These are phyloP conservation scores for Annulohypoxylon bovei DNA, from an alignment of 495 filamentous ascomycete genomes.

Conservation along the genomic window DNA sequence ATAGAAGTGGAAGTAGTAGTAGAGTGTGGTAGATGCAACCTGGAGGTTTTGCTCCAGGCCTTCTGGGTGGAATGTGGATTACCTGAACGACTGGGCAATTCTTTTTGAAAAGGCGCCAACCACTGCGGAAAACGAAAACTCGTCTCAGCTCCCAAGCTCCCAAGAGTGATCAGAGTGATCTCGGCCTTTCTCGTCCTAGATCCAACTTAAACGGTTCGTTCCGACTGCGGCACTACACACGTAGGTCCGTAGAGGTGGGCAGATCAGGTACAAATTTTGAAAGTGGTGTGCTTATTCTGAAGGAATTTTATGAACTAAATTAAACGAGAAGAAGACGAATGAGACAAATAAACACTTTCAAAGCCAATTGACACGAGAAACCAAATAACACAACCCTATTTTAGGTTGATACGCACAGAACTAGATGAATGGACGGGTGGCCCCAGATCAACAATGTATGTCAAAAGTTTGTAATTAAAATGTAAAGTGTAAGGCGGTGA, in stretches of 20 bases:
- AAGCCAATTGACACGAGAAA: neutral
- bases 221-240: slow-evolving; percentile 5
- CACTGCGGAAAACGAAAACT: slow-evolving; percentile 7
- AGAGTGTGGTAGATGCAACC: slow-evolving; percentile 32
- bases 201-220: slow-evolving; percentile 24
- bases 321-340: slow-evolving; percentile 1
- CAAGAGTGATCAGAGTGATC: slow-evolving; percentile 8
- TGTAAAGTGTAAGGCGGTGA: slow-evolving; percentile 10
- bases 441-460: neutral
- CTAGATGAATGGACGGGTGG: neutral
- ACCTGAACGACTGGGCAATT: slow-evolving; percentile 22
- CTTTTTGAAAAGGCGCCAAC: slow-evolving; percentile 2
- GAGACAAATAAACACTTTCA: neutral
- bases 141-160: neutral
- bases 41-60: slow-evolving; percentile 44
- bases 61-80: slow-evolving; percentile 28
- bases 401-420: slow-evolving; percentile 11
- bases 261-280: slow-evolving; percentile 15
- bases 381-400: slow-evolving; percentile 15
- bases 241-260: slow-evolving; percentile 9
- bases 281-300: slow-evolving; percentile 1
- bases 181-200: slow-evolving; percentile 27
- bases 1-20: slow-evolving; percentile 6
- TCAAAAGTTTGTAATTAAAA: slow-evolving; percentile 8
- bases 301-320: slow-evolving; percentile 25